These are phyloP conservation scores for Aspergillus hancockii DNA, from an alignment of 495 filamentous ascomycete species.

Conservation along the genomic window DNA sequence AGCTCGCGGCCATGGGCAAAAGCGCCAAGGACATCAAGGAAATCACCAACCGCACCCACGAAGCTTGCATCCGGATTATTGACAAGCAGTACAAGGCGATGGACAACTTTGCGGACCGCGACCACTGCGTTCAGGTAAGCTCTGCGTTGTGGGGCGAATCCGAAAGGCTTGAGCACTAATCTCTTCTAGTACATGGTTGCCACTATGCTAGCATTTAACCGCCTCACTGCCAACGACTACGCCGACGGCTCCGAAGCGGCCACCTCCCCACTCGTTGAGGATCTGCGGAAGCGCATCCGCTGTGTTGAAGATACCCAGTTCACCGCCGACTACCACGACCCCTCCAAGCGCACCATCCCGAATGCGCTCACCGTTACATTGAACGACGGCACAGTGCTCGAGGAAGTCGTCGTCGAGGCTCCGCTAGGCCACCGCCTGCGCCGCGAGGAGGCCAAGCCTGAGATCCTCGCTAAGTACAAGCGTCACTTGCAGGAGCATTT, in stretches of 20 bases:
- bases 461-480: conserved; percentile 93
- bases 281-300: conserved; percentile 83
- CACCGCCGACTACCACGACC: conserved; percentile 92
- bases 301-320: conserved; percentile 96
- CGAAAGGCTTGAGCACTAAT: not conserved
- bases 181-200: conserved; percentile 81
- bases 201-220: conserved; percentile 91
- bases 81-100: conserved; percentile 99
- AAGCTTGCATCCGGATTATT: conserved; percentile 97
- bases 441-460: conserved; percentile 94
- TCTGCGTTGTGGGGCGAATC: not conserved
- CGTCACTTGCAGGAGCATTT: conserved; percentile 86
- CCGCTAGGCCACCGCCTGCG: conserved; percentile 90
- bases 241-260: conserved; percentile 88
- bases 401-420: conserved; percentile 92
- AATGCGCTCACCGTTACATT: conserved; percentile 93
- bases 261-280: conserved; percentile 84
- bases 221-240: conserved; percentile 89
- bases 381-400: conserved; percentile 90
- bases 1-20: conserved; percentile 83
- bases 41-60: conserved; percentile 92
- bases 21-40: conserved; percentile 91
- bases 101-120: conserved; percentile 99
- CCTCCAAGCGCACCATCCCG: conserved; percentile 87
- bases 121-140: conserved; percentile 89